Conservation (phyloP, 176 grass and related monocot genomes). For the Oryza australiensis region DNA sequence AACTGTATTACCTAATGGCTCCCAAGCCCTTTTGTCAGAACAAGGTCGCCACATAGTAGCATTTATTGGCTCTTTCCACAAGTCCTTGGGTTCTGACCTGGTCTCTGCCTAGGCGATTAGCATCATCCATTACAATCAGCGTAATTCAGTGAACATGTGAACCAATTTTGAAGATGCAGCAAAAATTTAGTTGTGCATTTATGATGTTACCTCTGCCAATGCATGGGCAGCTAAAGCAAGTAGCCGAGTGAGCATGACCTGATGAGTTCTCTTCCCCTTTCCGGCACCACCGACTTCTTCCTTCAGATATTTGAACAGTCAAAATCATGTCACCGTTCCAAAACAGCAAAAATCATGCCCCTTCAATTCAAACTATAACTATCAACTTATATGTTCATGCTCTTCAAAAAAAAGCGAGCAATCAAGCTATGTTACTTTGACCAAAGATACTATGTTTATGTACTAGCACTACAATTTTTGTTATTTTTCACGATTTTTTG, state of each 20-base stretch:
- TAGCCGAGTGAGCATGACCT: conserved; percentile 73
- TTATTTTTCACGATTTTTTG: not conserved
- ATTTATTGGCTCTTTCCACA: conserved; percentile 84
- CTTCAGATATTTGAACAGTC: conserved; percentile 40
- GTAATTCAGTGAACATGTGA: not conserved
- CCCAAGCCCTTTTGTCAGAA: conserved; percentile 58
- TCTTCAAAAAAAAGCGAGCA: not conserved
- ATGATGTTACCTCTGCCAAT: conserved; percentile 78
- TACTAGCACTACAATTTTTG: not conserved
- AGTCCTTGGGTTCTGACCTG: conserved; percentile 69
- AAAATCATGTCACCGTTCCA: not conserved
- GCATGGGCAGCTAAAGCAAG: conserved; percentile 81
- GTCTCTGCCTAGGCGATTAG: conserved; percentile 77
- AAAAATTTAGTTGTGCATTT: conserved; percentile 1
- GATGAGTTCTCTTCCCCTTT: conserved; percentile 46
- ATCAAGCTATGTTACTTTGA: not conserved
- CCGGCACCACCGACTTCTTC: conserved; percentile 32
- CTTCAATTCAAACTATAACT: not conserved
- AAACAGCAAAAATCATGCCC: not conserved
- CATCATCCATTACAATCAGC: conserved; percentile 10
- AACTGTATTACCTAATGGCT: conserved; percentile 49
- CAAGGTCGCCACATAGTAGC: conserved; percentile 82
- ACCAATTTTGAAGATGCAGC: conserved; percentile 1
- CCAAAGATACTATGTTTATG: not conserved
- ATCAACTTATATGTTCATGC: not conserved